Evolutionary conservation across 176 grass and related monocot genomes (phyloP), one percentile per base, ranked within the genome.

Genomic region (Tillandsia leiboldiana): DNA sequence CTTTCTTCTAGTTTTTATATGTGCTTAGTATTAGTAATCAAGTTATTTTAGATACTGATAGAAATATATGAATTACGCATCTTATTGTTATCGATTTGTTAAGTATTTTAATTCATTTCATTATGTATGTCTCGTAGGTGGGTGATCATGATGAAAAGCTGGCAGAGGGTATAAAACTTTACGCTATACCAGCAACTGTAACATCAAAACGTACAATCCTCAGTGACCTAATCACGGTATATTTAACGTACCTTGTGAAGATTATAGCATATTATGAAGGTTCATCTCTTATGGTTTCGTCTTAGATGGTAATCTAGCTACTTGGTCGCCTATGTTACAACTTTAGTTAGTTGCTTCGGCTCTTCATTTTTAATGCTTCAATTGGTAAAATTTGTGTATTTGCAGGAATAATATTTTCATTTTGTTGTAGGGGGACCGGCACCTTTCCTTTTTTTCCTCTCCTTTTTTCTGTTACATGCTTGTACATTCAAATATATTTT

Each of bases 101-200:
- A 42, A 42, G 33, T 42, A 42, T 2, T 61, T 61, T n/a, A 23
- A 61, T 18, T 61, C 15, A 61, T 61, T 61, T 61, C 56, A 61
- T 79, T 8, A 47, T 84, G 50, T 76, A 12, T 72, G 76, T 63
- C 48, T 23, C 47, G 66, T 87, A 99, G 94, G 94, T 99, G 1
- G 94, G 94, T 5, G 84, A 99, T 76, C 80, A 78, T 75, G 90
- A 99, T 59, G 90, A 99, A 80, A 93, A 99, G 76, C 82, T 99
- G 70, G 90, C 94, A 27, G 94, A 99, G 72, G 94, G 94, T 72
- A 99, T 99, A 73, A 99, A 99, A 90, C 79, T 99, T 24, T 88
- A 78, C 49, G 94, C 94, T 61, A 85, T 99, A 53, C 84, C 90
- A 57, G 74, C 83, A 67, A 90, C 94, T 49, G 17, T 74, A 10